These are phyloP conservation scores for Colletotrichum acutatum DNA, from an alignment of 2,329 filamentous ascomycete genomes.

Conservation along the genomic window DNA sequence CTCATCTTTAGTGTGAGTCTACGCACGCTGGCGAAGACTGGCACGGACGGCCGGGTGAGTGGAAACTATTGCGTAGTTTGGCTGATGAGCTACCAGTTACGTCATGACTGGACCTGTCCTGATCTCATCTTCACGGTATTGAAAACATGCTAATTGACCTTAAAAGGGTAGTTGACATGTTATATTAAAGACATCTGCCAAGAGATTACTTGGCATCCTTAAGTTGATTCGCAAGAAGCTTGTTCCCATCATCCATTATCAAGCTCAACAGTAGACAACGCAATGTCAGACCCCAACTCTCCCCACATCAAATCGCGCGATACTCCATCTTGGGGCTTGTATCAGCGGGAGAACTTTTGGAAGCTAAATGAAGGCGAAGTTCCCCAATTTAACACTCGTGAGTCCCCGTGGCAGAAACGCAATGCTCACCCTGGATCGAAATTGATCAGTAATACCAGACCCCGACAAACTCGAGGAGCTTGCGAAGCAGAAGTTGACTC, in stretches of 20 bases:
- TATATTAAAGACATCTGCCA: not conserved
- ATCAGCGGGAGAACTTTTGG: slow-evolving; percentile 43
- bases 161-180: not conserved
- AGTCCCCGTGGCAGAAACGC: not conserved
- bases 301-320: slow-evolving; percentile 40
- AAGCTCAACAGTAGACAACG: not conserved
- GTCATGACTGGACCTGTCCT: slow-evolving; percentile 9
- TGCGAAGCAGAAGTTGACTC: slow-evolving; percentile 65
- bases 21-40: not conserved
- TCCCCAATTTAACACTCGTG: slow-evolving; percentile 40
- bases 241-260: not conserved
- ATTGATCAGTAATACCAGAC: slow-evolving; percentile 47
- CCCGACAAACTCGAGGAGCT: slow-evolving; percentile 68
- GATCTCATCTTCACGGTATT: not conserved
- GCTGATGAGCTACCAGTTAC: slow-evolving; percentile 20
- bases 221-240: not conserved
- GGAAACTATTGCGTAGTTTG: slow-evolving; percentile 22
- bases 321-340: slow-evolving; percentile 41
- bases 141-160: not conserved
- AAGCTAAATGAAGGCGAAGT: slow-evolving; percentile 39
- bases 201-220: not conserved
- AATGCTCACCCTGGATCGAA: not conserved
- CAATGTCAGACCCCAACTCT: slow-evolving; percentile 37
- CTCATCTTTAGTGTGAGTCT: not conserved
- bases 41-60: not conserved